Conservation (phyloP, 345 rosid species). For the Draba incana region DNA sequence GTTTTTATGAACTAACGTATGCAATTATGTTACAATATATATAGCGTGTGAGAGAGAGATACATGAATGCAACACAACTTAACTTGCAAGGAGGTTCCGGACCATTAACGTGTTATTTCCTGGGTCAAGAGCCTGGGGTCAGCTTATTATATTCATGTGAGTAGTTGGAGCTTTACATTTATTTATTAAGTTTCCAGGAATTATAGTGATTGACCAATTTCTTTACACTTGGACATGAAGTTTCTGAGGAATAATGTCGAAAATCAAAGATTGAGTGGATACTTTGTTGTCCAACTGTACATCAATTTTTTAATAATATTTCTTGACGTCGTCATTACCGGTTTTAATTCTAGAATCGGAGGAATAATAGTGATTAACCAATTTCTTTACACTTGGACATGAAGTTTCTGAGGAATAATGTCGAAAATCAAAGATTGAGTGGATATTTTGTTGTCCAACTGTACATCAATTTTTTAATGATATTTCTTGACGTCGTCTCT, state of each 20-base stretch:
- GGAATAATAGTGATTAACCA: too few relatives aligned
- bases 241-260: background rate
- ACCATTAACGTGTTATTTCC: conserved; percentile 20
- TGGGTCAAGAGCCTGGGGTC: conserved; percentile 20
- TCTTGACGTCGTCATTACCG: background rate
- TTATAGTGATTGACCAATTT: background rate
- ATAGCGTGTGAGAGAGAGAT: background rate
- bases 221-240: conserved; percentile 1
- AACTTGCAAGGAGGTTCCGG: conserved; percentile 28
- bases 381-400: background rate
- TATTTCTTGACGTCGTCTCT: background rate
- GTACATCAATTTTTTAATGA: background rate
- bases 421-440: background rate
- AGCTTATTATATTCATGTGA: conserved; percentile 21
- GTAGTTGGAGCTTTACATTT: conserved; percentile 25
- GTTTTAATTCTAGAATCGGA: background rate
- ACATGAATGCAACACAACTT: background rate
- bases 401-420: conserved; percentile 5
- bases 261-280: background rate
- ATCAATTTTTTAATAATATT: background rate
- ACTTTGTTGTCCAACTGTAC: background rate
- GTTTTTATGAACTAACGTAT: background rate
- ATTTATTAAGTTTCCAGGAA: conserved; percentile 22
- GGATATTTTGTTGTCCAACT: background rate
- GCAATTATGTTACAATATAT: conserved; percentile 5